Evolutionary conservation across 495 filamentous ascomycete genomes (phyloP), one percentile per base, ranked within the genome.

Genomic region (Cercophora samala): DNA sequence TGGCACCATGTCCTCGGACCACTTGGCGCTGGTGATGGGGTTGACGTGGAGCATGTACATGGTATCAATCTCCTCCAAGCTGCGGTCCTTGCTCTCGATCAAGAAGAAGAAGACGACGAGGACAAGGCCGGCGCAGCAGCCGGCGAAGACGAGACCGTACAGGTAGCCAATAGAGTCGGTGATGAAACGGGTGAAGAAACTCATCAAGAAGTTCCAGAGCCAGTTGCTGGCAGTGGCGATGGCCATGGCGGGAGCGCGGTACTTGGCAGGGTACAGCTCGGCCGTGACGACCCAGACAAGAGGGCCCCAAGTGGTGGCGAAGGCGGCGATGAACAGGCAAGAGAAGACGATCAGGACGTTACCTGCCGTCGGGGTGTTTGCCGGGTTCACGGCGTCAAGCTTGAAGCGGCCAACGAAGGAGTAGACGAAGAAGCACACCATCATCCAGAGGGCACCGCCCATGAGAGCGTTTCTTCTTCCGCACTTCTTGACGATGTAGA

Each of bases 131-230:
- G 88, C 83, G 71, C 85, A 89, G 82, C 89, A 93, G 1, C 80
- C 87, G 1, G 89, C 91, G 74, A 96, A 96, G 65, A 97, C 87
- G 74, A 93, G 89, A 17, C 93, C 92, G 76, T 95, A 96, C 63
- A 83, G 83, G 75, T 91, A 96, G 74, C 89, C 84, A 70, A 97
- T 96, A 11, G 83, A 76, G 69, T 82, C 80, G 66, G 86, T 88
- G 75, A 95, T 93, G 83, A 93, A 75, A 46, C 75, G 72, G 1
- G 75, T 77, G 68, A 77, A 77, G 69, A 77, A 75, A 21, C 66
- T 70, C 64, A 77, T 71, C 66, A 77, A 58, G 25, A 96, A 97
- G 77, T 96, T 97, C 89, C 89, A 95, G 64, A 88, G 85, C 93
- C 93, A 97, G 81, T 96, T 97, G 63, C 87, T 84, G 5, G 89